Base-by-base conservation (phyloP, 2,329 filamentous ascomycete species). In the Hymenoscyphus repandus region DNA sequence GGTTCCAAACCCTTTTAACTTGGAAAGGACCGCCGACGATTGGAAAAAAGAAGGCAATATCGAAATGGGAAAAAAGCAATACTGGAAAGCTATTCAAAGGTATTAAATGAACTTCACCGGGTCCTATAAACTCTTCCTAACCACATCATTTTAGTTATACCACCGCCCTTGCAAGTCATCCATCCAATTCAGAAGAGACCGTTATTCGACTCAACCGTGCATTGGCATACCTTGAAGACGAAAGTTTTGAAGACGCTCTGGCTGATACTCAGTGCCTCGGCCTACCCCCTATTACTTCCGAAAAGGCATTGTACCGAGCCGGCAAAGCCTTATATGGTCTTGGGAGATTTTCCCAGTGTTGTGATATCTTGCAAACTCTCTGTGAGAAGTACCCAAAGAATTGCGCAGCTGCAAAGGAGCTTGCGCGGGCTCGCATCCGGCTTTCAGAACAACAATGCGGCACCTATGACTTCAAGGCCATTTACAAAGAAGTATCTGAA, bases 371-470 rank as follows among this genome's bases (percentile, higher is more conserved):
- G 2, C 27, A 37, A 38, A 44, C 37, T 37, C 68, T 66, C 43
- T 32, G 54, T 1, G 53, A 58, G 18, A 64, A 68, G 49, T 60
- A 58, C 38, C 52, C 61, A 5, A 61, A 68, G 20, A 54, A 59
- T 47, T 56, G 52, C 54, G 34, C 15, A 15, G 69, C 65, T 2
- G 58, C 58, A 45, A 1, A 34, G 1, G 65, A 70, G 50, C 58
- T 72, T 5, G 31, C 48, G 3, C 65, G 68, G 4, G 63, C 64
- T 27, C 54, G 58, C 5, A 45, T 54, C 1, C 61, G 72, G n/a
- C 45, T 73, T 0, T 18, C 34, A 0, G 74, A 79, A 55, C 59
- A 72, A 41, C 45, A 66, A 12, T 65, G 50, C 0, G 75, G 75
- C 1, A 51, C 51, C 0, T 77, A 75, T 47, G 38, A 58, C 3